These are phyloP conservation scores for Saprolegnia diclina DNA, from an alignment of 352 stramenopile species.

Conservation along the genomic window DNA sequence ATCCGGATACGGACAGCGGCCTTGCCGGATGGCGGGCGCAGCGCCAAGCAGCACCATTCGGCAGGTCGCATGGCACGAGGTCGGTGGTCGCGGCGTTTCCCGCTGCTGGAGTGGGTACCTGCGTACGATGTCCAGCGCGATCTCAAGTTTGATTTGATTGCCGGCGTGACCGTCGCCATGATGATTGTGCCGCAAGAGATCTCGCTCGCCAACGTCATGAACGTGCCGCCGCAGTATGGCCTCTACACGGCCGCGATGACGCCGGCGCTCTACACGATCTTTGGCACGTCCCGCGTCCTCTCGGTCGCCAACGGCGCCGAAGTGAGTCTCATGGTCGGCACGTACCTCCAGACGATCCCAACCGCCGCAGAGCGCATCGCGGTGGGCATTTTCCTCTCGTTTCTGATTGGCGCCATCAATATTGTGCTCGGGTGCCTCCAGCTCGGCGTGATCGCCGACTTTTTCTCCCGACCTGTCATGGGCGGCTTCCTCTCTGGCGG, in stretches of 20 bases:
- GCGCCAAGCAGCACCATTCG: neutral
- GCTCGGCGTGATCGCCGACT: constrained; percentile 80
- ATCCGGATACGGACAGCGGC: neutral
- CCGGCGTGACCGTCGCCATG: constrained; percentile 61
- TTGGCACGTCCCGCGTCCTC: constrained; percentile 74
- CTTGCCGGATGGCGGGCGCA: neutral
- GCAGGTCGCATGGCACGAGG: neutral
- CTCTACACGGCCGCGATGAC: constrained; percentile 83
- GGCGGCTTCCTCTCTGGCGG: constrained; percentile 86
- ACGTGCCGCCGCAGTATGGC: constrained; percentile 81
- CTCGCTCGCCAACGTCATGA: constrained; percentile 84
- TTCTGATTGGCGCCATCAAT: constrained; percentile 70
- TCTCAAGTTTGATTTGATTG: constrained; percentile 49
- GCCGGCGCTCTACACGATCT: constrained; percentile 81
- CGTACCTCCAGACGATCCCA: constrained; percentile 58
- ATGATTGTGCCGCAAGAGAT: constrained; percentile 89
- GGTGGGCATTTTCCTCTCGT: constrained; percentile 49
- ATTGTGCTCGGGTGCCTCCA: constrained; percentile 73
- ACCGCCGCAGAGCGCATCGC: constrained; percentile 46
- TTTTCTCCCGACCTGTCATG: constrained; percentile 87
- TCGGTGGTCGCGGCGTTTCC: neutral
- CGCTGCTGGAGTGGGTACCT: constrained; percentile 47
- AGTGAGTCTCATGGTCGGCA: constrained; percentile 53
- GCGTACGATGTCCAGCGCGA: constrained; percentile 47
- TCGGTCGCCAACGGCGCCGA: constrained; percentile 71